Conservation (phyloP, 1,284 basidiomycete species). For the Fomitopsis pinicola region DNA sequence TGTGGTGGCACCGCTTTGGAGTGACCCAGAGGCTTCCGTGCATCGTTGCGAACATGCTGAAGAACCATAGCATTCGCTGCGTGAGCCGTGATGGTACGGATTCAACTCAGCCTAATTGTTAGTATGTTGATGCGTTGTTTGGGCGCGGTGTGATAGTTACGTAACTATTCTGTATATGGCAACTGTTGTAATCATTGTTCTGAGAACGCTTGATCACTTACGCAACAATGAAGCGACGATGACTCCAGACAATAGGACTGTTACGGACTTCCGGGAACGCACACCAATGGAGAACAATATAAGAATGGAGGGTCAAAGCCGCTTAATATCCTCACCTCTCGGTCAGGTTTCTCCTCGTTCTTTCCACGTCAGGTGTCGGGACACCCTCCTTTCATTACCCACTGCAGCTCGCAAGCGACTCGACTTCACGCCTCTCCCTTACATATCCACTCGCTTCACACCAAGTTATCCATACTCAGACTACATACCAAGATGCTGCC, state of each 20-base stretch:
- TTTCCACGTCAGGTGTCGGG: conserved; percentile 14
- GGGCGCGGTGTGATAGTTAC: neutral
- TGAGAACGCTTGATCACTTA: neutral
- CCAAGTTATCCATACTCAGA: neutral
- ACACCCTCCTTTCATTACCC: conserved; percentile 12
- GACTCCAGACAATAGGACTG: neutral
- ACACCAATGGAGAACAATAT: neutral
- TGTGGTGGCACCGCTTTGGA: no score
- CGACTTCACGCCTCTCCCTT: neutral
- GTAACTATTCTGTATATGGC: neutral
- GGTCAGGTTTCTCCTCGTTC: conserved; percentile 5
- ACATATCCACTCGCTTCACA: neutral
- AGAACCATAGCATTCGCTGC: no score
- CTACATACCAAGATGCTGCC: conserved; percentile 27
- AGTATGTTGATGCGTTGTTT: neutral
- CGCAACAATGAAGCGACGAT: neutral
- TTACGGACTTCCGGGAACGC: neutral
- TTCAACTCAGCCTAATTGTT: no score
- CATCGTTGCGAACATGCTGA: no score
- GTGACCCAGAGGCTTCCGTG: no score
- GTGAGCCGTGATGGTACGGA: no score
- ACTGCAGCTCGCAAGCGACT: neutral
- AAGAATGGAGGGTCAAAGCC: neutral
- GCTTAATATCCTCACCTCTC: conserved; percentile 3
- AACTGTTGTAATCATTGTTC: neutral